Percentiles rank a stretch among this genome's conserved stretches.
These are phyloP conservation scores for Ustilago cynodontis DNA, from an alignment of 1,284 basidiomycete genomes.

Conservation along the genomic window DNA sequence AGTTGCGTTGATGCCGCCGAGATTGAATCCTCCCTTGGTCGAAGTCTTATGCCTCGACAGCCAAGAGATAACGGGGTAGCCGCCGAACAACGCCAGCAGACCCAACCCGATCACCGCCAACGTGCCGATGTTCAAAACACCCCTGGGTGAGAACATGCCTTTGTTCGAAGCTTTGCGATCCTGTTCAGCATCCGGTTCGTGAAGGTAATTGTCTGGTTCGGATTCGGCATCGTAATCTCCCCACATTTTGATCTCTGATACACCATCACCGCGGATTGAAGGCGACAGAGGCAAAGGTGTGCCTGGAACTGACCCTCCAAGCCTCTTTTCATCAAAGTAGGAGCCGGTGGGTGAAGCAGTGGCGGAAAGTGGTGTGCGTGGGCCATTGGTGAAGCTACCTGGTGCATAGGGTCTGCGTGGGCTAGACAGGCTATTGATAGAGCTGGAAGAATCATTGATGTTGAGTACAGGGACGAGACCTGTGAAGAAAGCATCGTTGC, in stretches of 20 bases:
- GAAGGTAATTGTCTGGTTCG: slow-evolving; percentile 38
- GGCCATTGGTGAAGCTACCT: slow-evolving; percentile 34
- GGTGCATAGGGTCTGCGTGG: slow-evolving; percentile 41
- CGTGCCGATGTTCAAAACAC: slow-evolving; percentile 49
- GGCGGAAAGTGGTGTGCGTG: slow-evolving; percentile 31
- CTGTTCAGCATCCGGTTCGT: slow-evolving; percentile 50
- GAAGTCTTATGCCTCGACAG: slow-evolving; percentile 7
- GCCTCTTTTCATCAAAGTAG: slow-evolving; percentile 43
- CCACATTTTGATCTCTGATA: slow-evolving; percentile 36
- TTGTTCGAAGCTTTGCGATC: slow-evolving; percentile 7
- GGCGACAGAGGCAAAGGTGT: slow-evolving; percentile 16
- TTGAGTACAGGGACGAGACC: slow-evolving; percentile 41
- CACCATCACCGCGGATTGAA: slow-evolving; percentile 2
- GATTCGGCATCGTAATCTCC: slow-evolving; percentile 38
- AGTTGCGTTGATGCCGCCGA: slow-evolving; percentile 48
- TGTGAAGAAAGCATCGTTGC: slow-evolving; percentile 24
- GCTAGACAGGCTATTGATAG: slow-evolving; percentile 15
- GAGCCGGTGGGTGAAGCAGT: slow-evolving; percentile 14
- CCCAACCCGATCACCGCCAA: slow-evolving; percentile 38
- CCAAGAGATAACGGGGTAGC: slow-evolving; percentile 53
- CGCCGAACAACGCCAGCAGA: slow-evolving; percentile 52
- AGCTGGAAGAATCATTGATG: slow-evolving; percentile 29
- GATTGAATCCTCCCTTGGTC: slow-evolving; percentile 46
- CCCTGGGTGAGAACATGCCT: slow-evolving; percentile 27
- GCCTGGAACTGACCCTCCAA: background rate